These are phyloP conservation scores for Stellera chamaejasme DNA, from an alignment of 345 rosid genomes.

Conservation along the genomic window DNA sequence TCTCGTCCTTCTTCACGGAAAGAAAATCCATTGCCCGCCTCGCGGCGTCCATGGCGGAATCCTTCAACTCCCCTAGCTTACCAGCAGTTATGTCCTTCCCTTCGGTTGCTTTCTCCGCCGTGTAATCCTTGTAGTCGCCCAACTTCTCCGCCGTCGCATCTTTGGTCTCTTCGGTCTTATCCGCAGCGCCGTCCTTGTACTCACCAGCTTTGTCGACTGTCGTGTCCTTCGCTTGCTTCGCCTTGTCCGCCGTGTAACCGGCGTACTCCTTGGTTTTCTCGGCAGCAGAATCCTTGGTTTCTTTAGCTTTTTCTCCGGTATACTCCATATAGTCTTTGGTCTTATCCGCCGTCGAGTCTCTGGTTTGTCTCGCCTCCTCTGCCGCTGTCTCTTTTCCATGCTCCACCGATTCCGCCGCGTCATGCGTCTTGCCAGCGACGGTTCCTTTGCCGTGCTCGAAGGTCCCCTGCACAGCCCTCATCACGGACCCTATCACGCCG, in stretches of 20 bases:
- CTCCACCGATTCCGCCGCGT: slow-evolving; percentile 13
- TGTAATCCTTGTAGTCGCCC: slow-evolving; percentile 16
- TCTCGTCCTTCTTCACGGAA: slow-evolving; percentile 47
- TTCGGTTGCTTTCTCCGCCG: slow-evolving; percentile 23
- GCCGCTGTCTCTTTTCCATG: slow-evolving; percentile 15
- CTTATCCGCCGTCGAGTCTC: slow-evolving; percentile 13
- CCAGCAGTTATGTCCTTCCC: slow-evolving; percentile 26
- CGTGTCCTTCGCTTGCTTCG: slow-evolving; percentile 19
- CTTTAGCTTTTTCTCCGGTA: slow-evolving; percentile 12
- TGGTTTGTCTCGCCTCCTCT: slow-evolving; percentile 15
- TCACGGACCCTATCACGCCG: slow-evolving; percentile 49
- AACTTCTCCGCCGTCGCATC: slow-evolving; percentile 13
- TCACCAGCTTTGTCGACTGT: slow-evolving; percentile 18
- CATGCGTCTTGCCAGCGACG: slow-evolving; percentile 41
- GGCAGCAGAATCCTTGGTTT: slow-evolving; percentile 7
- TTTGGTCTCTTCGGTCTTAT: slow-evolving; percentile 5
- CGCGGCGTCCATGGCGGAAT: slow-evolving; percentile 47
- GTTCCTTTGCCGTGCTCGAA: slow-evolving; percentile 54
- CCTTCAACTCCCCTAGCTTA: slow-evolving; percentile 38
- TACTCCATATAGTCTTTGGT: slow-evolving; percentile 9
- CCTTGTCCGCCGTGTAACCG: slow-evolving; percentile 15
- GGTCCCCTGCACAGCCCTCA: slow-evolving; percentile 46
- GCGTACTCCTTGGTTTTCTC: slow-evolving; percentile 10
- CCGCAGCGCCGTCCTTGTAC: slow-evolving; percentile 12
- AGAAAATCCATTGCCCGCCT: slow-evolving; percentile 46